Base-by-base conservation (phyloP, 2,329 filamentous ascomycete genomes). In the Colletotrichum australisinense region DNA sequence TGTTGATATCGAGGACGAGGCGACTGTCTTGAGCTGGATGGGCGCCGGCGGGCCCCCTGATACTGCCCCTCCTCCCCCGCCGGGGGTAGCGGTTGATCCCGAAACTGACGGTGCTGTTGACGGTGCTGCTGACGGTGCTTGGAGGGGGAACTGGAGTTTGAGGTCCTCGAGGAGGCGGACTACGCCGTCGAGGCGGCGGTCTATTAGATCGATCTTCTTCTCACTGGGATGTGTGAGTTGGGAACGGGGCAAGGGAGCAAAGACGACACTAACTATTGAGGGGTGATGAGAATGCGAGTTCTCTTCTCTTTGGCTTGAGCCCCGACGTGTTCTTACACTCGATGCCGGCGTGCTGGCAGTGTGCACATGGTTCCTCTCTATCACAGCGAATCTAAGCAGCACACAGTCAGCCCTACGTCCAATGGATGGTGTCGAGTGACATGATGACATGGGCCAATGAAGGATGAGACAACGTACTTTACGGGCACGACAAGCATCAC, bases 121-220 rank as follows among this genome's bases (percentile, higher is more conserved):
- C 38, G 69, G 26, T 5, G 57, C 24, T 5, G 35, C 52, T 24
- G 58, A 26, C 57, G 63, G 30, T 35, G 75, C 38, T 42, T 42
- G 67, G 58, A 75, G 63, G 9, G 77, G 59, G 63, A 75, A 78
- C 32, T 74, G 78, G 52, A 78, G 76, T 62, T 78, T 82, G 71
- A 83, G 78, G 49, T 83, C 81, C 56, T 80, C 77, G 53, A 83
- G 78, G 16, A 83, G 76, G 28, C 77, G 76, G 16, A 82, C 78
- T 22, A 84, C 78, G 1, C 78, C 78, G 69, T 83, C 79, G 2
- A 84, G 79, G 14, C 81, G 79, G 11, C 78, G 79, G 66, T 83
- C 82, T 57, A 83, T 82, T 16, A 78, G 78, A 56, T 83, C 82
- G 42, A 83, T 83, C 38, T 42, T 42, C 38, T 16, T 42, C 6